Conservation (phyloP, 139 green algal species). For the Chlamydomonas sp. region DNA sequence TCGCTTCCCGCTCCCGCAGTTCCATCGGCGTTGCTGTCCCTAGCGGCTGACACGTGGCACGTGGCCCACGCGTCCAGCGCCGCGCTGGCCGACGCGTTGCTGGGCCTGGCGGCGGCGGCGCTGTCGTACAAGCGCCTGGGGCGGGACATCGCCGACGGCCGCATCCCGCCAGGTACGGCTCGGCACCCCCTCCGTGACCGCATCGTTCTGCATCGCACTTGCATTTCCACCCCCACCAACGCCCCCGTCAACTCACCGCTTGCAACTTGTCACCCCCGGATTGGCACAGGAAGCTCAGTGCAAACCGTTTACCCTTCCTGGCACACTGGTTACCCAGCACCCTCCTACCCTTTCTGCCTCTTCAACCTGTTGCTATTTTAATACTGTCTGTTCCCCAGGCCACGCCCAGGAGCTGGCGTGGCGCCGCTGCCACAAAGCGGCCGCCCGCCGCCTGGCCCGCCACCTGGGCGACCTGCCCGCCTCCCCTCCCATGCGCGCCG, state of each 20-base stretch:
- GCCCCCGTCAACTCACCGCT: neutral
- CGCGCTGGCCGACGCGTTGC: neutral
- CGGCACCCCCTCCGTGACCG: neutral
- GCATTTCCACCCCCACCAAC: neutral
- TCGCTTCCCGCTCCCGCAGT: neutral
- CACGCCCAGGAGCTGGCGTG: slow-evolving; percentile 42
- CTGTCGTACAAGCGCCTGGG: slow-evolving; percentile 18
- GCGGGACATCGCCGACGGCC: neutral
- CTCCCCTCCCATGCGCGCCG: slow-evolving; percentile 58
- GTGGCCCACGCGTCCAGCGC: slow-evolving; percentile 10
- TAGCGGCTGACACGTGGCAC: neutral
- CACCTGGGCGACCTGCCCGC: slow-evolving; percentile 52
- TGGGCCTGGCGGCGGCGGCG: slow-evolving; percentile 8
- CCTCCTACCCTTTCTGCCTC: no score
- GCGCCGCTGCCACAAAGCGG: slow-evolving; percentile 44
- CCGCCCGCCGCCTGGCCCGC: slow-evolving; percentile 42
- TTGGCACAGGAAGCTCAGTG: neutral
- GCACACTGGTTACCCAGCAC: no score
- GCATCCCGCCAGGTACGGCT: slow-evolving; percentile 14
- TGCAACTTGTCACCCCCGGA: neutral
- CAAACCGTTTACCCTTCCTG: neutral
- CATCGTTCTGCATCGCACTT: neutral
- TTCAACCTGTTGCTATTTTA: neutral
- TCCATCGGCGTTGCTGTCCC: neutral
- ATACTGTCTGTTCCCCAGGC: neutral